Evolutionary conservation across 176 grass and related monocot genomes (phyloP), one percentile per base, ranked within the genome.

Genomic region (Hsuehochloa calcarea): DNA sequence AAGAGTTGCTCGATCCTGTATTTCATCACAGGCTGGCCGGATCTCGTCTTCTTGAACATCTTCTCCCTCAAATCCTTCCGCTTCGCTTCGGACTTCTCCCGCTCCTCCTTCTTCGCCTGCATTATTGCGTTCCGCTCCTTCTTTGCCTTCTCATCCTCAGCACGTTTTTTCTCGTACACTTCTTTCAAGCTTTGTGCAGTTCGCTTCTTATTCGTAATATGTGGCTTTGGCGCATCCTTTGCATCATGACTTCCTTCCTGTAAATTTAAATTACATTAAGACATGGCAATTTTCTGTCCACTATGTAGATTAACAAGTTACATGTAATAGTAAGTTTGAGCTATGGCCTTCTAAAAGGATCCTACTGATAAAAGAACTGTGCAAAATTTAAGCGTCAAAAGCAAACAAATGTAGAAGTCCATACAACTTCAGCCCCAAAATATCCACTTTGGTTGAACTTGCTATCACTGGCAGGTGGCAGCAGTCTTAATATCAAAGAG

Each of bases 1-100:
- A 99, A 65, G 26, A 96, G 88, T 75, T 96, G 96, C 75, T 96
- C 60, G 6, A 99, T 99, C 68, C 93, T 92, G 85, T 94, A 94
- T 66, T 91, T 92, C 93, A 99, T 94, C 34, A 92, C 84, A 59
- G 93, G 96, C 22, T 96, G 96, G 25, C 96, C 96, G 0, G 84
- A 99, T 39, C 91, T 90, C 1, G 96, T 99, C 82, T 92, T 99
- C 86, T 90, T 99, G 55, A 99, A 94, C 93, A 96, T 96, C 65
- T 92, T 99, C 47, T 87, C 88, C 83, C 27, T 96, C 82, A 89
- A 67, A 6, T 89, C 78, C 72, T 88, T 92, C 39, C 90, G 80
- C 77, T 81, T 99, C 1, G 61, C 75, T 80, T 99, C 91, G 11
- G 91, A 84, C 64, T 84, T 90, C 69, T 88, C 82, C 76, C 65